These are phyloP conservation scores for Nicotiana obtusifolia DNA, from an alignment of 257 asterid genomes.

Conservation along the genomic window DNA sequence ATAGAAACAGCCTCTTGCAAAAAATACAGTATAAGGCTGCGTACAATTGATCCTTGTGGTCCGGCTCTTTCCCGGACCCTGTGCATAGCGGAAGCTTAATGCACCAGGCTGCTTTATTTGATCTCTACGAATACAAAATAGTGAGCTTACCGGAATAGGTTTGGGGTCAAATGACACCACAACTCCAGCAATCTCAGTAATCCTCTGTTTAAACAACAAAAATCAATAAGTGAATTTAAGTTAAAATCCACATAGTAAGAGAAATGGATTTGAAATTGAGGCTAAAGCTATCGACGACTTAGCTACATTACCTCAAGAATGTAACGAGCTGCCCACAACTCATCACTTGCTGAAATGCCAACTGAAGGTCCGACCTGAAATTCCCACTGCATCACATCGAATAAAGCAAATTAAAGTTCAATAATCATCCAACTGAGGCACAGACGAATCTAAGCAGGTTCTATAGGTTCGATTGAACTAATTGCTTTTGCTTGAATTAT, in stretches of 20 bases:
- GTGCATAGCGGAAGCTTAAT: no score
- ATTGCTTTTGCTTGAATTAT: not conserved
- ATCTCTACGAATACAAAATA: not conserved
- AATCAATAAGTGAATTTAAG: not conserved
- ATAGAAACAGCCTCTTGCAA: no score
- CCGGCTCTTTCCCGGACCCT: no score
- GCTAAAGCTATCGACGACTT: not conserved
- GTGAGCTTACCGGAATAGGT: constrained; percentile 56
- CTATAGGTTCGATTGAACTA: not conserved
- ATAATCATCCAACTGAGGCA: no score
- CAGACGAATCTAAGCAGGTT: not conserved
- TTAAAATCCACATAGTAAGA: not conserved
- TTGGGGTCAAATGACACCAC: constrained; percentile 88
- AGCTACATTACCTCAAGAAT: constrained; percentile 60
- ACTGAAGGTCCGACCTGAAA: constrained; percentile 94
- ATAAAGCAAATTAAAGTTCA: not conserved
- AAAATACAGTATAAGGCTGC: no score
- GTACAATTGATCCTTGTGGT: no score
- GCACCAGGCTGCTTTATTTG: no score
- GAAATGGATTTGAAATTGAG: not conserved
- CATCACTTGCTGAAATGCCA: constrained; percentile 83
- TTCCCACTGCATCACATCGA: constrained; percentile 57
- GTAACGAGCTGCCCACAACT: constrained; percentile 91
- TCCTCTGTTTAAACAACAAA: constrained; percentile 51
- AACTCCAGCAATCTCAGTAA: constrained; percentile 85